Conservation (phyloP, 768 basidiomycete species). For the Mycena indigotica region DNA sequence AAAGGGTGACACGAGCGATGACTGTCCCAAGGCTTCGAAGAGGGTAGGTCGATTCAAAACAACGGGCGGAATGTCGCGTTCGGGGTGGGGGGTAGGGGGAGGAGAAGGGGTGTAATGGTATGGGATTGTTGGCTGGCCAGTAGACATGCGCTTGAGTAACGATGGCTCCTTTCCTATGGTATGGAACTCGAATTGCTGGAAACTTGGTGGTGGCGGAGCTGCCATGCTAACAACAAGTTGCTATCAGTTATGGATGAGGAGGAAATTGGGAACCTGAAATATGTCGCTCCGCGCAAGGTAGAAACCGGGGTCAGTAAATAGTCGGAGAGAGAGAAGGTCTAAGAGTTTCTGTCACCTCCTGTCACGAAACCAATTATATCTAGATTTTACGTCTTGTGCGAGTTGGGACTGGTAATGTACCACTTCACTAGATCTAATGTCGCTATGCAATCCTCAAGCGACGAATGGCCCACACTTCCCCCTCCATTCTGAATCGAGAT, state of each 20-base stretch:
- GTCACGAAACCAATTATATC: slow-evolving; percentile 5
- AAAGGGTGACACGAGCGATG: neutral
- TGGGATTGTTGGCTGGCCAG: slow-evolving; percentile 28
- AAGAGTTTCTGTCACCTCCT: slow-evolving; percentile 3
- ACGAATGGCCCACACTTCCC: slow-evolving; percentile 79
- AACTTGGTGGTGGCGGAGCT: neutral
- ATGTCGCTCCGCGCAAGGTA: neutral
- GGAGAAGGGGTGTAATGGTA: slow-evolving; percentile 31
- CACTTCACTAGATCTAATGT: slow-evolving; percentile 78
- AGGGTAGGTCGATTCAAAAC: slow-evolving; percentile 16
- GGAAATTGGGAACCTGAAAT: neutral
- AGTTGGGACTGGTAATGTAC: slow-evolving; percentile 8
- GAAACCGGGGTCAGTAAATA: neutral
- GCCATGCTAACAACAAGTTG: slow-evolving; percentile 1
- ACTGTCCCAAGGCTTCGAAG: slow-evolving; percentile 12
- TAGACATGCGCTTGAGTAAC: slow-evolving; percentile 53
- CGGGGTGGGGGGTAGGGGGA: slow-evolving; percentile 17
- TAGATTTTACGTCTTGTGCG: slow-evolving; percentile 3
- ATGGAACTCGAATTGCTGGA: slow-evolving; percentile 44
- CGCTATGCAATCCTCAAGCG: slow-evolving; percentile 85
- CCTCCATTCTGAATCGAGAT: slow-evolving; percentile 81
- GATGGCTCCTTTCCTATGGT: slow-evolving; percentile 57
- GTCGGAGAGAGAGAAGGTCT: neutral
- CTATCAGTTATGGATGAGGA: neutral
- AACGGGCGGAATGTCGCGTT: neutral